These are phyloP conservation scores for Saccharomycopsis fibuligera DNA, from an alignment of 805 yeast genomes.

Conservation along the genomic window DNA sequence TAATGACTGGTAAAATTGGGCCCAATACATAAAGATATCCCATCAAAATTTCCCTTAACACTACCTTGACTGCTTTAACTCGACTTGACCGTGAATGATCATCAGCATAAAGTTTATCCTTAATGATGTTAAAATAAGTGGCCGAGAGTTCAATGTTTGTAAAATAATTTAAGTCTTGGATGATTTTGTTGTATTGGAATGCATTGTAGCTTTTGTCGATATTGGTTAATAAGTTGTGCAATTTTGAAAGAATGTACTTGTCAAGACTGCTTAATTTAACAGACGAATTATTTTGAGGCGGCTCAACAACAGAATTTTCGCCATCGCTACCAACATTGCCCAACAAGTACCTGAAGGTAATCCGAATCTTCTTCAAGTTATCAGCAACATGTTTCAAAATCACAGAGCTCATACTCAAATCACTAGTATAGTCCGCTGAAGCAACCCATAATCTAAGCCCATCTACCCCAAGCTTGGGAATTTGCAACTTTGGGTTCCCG, in stretches of 20 bases:
- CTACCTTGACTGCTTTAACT: slow-evolving; percentile 51
- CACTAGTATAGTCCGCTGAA: slow-evolving; percentile 77
- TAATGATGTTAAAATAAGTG: slow-evolving; percentile 76
- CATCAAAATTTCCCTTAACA: slow-evolving; percentile 50
- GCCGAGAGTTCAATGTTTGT: slow-evolving; percentile 75
- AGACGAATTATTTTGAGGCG: not conserved
- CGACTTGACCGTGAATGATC: slow-evolving; percentile 46
- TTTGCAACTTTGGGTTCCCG: slow-evolving; percentile 43
- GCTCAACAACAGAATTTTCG: not conserved
- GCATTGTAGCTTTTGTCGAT: slow-evolving; percentile 42
- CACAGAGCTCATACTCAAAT: slow-evolving; percentile 67
- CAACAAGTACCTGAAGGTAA: slow-evolving; percentile 71
- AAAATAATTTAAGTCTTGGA: slow-evolving; percentile 62
- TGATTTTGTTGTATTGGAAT: slow-evolving; percentile 63
- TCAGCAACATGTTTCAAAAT: slow-evolving; percentile 74
- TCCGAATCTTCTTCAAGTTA: slow-evolving; percentile 70
- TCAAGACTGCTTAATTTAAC: slow-evolving; percentile 44
- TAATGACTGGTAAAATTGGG: slow-evolving; percentile 76
- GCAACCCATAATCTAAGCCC: slow-evolving; percentile 91
- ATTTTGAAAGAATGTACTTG: slow-evolving; percentile 50
- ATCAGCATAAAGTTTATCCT: slow-evolving; percentile 82
- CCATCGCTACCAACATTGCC: slow-evolving; percentile 54
- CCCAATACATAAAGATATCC: slow-evolving; percentile 62
- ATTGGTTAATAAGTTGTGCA: slow-evolving; percentile 40
- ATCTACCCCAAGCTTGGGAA: slow-evolving; percentile 76